These are phyloP conservation scores for Austroboletus novae-zelandiae DNA, from an alignment of 1,284 basidiomycete genomes.

Conservation along the genomic window DNA sequence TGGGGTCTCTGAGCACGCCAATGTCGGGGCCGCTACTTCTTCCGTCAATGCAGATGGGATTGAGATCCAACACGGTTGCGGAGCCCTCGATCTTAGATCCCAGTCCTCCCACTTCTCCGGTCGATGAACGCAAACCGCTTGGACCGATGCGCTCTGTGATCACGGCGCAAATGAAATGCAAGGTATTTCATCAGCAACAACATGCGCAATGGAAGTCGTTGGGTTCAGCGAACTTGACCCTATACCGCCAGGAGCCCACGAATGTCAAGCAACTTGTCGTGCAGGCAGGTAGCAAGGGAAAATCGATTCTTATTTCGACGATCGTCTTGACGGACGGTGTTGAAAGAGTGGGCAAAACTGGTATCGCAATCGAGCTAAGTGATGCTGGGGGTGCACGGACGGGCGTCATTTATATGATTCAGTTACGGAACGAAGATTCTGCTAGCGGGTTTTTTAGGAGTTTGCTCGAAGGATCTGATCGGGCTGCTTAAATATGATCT, in stretches of 20 bases:
- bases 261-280: slow-evolving; percentile 97
- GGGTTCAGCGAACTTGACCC: slow-evolving; percentile 83
- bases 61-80: slow-evolving; percentile 49
- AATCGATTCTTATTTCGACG: slow-evolving; percentile 85
- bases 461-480: slow-evolving; percentile 85
- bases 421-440: slow-evolving; percentile 84
- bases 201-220: slow-evolving; percentile 98
- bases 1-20: slow-evolving; percentile 37
- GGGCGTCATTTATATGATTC: slow-evolving; percentile 98
- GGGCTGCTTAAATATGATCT: slow-evolving; percentile 30
- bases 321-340: slow-evolving; percentile 96
- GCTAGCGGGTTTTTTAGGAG: slow-evolving; percentile 86
- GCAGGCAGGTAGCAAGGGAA: slow-evolving; percentile 79
- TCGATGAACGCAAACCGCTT: slow-evolving; percentile 50
- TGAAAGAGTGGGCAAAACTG: slow-evolving; percentile 96
- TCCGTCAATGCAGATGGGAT: slow-evolving; percentile 58
- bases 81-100: slow-evolving; percentile 60
- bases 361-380: slow-evolving; percentile 94
- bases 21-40: slow-evolving; percentile 51
- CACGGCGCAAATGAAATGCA: slow-evolving; percentile 97
- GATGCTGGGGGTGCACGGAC: slow-evolving; percentile 81
- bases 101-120: slow-evolving; percentile 77
- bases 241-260: slow-evolving; percentile 82
- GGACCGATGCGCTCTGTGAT: slow-evolving; percentile 76
- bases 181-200: slow-evolving; percentile 93